Evolutionary conservation across 805 yeast genomes (phyloP), one percentile per base, ranked within the genome.

Genomic region (Komagataella pastoris): DNA sequence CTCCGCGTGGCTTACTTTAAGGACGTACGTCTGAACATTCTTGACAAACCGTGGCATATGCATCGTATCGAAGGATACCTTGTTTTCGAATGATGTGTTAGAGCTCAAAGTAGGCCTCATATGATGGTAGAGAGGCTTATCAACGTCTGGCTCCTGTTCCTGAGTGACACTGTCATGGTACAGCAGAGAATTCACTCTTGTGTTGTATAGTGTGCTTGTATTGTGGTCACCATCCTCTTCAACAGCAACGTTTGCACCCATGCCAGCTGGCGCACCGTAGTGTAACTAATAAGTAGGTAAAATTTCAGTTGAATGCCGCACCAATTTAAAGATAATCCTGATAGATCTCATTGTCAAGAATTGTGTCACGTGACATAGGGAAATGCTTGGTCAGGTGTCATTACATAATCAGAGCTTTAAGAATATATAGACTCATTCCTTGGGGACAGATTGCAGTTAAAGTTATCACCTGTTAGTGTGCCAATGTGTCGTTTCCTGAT

Each of bases 401-500:
- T 30, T 8, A 30, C n/a, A 30, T 14, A 10, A 30, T 30, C 40
- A 30, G 40, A 30, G 8, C 40, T 30, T 5, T 12, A 10, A 10
- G 4, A 2, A n/a, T n/a, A n/a, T 30, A 12, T 30, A 8, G 40
- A 10, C 40, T 30, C 40, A 30, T 30, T 30, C 14, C n/a, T 14
- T 30, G 40, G 40, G 12, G 3, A 30, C 12, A 30, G 14, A 30
- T 30, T 14, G 14, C 14, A 24, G 12, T 14, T 10, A 14, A 30
- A 30, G 40, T 14, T 30, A 8, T 30, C 14, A 14, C 14, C 40
- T 30, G 10, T 5, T n/a, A 10, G 40, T 10, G 36, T 30, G 8
- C 6, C 14, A 30, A 91, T 91, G 99, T 91, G 99, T 64, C 75
- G 99, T 49, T 91, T 91, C 61, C 74, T 93, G 65, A 90, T 93